These are phyloP conservation scores for Scolecobasidium constrictum DNA, from an alignment of 2,329 filamentous ascomycete species.

Conservation along the genomic window DNA sequence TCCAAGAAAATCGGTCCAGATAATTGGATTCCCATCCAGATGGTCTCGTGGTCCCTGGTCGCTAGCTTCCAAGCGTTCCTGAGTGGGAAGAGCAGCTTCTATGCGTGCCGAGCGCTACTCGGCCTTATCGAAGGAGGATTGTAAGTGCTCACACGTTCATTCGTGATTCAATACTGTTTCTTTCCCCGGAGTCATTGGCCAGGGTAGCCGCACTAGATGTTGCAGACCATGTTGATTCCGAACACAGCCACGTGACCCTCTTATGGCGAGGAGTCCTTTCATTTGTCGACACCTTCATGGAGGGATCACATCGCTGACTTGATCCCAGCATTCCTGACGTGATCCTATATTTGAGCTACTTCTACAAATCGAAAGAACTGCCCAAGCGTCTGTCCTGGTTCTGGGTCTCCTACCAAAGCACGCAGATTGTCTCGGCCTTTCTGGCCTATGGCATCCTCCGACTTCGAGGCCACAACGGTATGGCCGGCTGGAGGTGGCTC, in stretches of 20 bases:
- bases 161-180: too few species aligned
- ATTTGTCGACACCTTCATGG: slow-evolving; percentile 26
- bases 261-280: too few species aligned
- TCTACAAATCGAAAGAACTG: slow-evolving; percentile 57
- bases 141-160: too few species aligned
- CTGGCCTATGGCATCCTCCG: slow-evolving; percentile 19
- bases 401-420: slow-evolving; percentile 36
- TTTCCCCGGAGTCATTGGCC: too few species aligned
- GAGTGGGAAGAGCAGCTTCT: slow-evolving; percentile 15
- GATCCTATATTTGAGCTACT: slow-evolving; percentile 57
- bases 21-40: slow-evolving; percentile 18
- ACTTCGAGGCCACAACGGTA: slow-evolving; percentile 17
- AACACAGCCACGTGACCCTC: too few species aligned
- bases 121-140: slow-evolving; percentile 15
- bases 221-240: too few species aligned
- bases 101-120: slow-evolving; percentile 14
- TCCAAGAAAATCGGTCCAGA: slow-evolving; percentile 17
- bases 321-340: slow-evolving; percentile 49
- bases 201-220: too few species aligned
- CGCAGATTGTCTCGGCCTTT: slow-evolving; percentile 20
- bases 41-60: slow-evolving; percentile 18
- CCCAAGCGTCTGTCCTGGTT: slow-evolving; percentile 53
- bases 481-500: slow-evolving; percentile 17
- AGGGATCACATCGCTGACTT: too few species aligned
- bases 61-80: slow-evolving; percentile 18